Evolutionary conservation across 2,329 filamentous ascomycete genomes (phyloP).

Genomic region (Verticillium zaregamsianum): DNA sequence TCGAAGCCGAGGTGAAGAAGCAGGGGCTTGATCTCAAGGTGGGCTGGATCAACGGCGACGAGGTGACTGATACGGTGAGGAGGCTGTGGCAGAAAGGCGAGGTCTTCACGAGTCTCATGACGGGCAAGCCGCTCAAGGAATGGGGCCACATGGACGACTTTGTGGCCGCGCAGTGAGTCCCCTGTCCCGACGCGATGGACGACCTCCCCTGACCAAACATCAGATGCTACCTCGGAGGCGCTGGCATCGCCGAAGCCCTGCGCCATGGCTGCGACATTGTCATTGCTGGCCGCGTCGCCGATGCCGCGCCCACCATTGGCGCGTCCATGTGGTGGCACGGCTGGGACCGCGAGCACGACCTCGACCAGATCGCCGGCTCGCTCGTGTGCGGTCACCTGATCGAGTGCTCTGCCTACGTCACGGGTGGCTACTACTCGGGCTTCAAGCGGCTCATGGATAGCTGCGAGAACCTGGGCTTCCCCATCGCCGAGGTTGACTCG

Average conservation of each 20-base stretch:
- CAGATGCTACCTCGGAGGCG: constrained; percentile 15
- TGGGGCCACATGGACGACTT: constrained; percentile 16
- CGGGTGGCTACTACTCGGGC: constrained; percentile 50
- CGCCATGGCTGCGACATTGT: constrained; percentile 38
- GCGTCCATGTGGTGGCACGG: constrained; percentile 53
- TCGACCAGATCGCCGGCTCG: constrained; percentile 46
- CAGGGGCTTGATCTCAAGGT: constrained; percentile 26
- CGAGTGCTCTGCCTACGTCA: constrained; percentile 50
- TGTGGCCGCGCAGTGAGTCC: constrained; percentile 3
- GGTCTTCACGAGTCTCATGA: constrained; percentile 18
- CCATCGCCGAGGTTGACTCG: constrained; percentile 42
- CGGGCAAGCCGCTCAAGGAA: constrained; percentile 16
- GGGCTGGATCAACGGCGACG: constrained; percentile 32
- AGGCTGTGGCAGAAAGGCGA: constrained; percentile 15
- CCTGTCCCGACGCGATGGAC: rapidly evolving
- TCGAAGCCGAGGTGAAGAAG: constrained; percentile 22
- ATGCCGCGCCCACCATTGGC: constrained; percentile 49
- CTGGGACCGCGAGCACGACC: constrained; percentile 43
- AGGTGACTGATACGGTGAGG: constrained; percentile 23
- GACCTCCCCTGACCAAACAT: neutral
- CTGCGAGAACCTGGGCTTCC: constrained; percentile 40
- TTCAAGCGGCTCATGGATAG: constrained; percentile 34
- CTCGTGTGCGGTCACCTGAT: constrained; percentile 49
- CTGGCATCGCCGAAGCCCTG: constrained; percentile 13
- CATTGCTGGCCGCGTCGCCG: constrained; percentile 43